Base-by-base conservation (phyloP, 345 rosid species). In the Pseudoturritis turrita region DNA sequence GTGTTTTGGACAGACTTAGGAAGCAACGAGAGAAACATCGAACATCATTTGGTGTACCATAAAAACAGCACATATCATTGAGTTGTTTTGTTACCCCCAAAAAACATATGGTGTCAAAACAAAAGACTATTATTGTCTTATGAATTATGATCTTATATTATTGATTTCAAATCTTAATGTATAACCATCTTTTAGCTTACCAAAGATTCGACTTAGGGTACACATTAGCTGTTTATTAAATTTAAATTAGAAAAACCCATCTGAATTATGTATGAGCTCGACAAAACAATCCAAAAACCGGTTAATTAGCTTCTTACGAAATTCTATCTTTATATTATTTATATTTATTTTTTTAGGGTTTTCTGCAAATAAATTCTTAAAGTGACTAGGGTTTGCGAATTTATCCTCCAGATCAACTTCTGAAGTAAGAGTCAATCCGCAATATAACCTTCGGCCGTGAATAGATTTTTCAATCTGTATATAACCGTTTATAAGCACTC, bases 1-100 rank as follows among this genome's bases (percentile, higher is more conserved):
- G 83, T 80, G 72, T 40, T 82, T 86, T 88, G 88, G 89, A 85
- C 83, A 62, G 80, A 51, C 66, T 76, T 78, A 70, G 82, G 72
- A 76, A 71, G 55, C 67, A 50, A 85, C 84, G 80, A 45, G n/a
- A 14, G 63, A 75, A 68, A 60, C 68, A 67, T 60, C 65, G 23
- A 66, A 68, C 68, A 75, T 68, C 73, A 66, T 74, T 74, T 29
- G 60, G 60, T 65, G 78, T 67, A 59, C 78, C 55, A 65, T 55
- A 15, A 73, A 73, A 73, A 73, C 77, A 73, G 39, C 59, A 60
- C 62, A 50, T 68, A 51, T 68, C 78, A 68, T 75, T 75, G 78
- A 61, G 78, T 70, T 76, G 62, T 73, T 72, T 33, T 50, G 62
- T 66, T 64, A 44, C 26, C 36, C 72, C 66, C 62, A 21, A 39